Evolutionary conservation across 1,139 yeast species (phyloP), one percentile per base, ranked within the genome.

Genomic region (Candida sojae): DNA sequence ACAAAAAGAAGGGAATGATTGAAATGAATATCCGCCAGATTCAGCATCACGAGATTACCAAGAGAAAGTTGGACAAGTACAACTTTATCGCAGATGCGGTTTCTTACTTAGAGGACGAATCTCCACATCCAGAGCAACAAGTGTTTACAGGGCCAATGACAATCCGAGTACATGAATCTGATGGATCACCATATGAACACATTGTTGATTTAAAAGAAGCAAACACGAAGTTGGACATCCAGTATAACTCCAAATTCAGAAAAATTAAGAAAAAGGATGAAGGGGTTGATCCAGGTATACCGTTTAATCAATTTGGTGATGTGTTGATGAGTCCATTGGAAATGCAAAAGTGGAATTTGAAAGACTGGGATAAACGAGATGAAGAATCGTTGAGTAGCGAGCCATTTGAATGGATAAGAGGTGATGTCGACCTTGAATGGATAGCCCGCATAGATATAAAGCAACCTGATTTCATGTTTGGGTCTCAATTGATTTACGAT

Each of bases 151-250:
- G 99, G 0, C 97, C 99, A 0, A 90, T 95, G 88, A 95, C 99
- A 0, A 88, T 95, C 38, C 76, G 99, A 60, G 92, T 95, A 39
- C 99, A 95, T 63, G 99, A 95, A 64, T 96, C 97, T 0, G 99
- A 95, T 66, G 99, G 99, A n/a, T 90, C 98, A 0, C 99, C 99
- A 0, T 93, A 95, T 61, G 99, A 95, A 61, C 99, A 95, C 63
- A 93, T 95, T 43, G 96, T 95, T 23, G 96, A 91, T 56, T 73
- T 95, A 48, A 89, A 90, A 59, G 98, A 92, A 49, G 81, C 83
- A 2, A 83, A 84, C 55, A 89, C 96, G 0, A 91, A 89, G 59
- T 74, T 95, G 44, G 99, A 95, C 61, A 90, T 95, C 42, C 98
- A 90, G 60, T 93, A 93, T 67, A 93, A 95, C 63, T 90, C 98